phyloP scores from a whole-genome alignment of 2,329 filamentous ascomycete species.

The Phaeosphaeriaceae sp. region DNA sequence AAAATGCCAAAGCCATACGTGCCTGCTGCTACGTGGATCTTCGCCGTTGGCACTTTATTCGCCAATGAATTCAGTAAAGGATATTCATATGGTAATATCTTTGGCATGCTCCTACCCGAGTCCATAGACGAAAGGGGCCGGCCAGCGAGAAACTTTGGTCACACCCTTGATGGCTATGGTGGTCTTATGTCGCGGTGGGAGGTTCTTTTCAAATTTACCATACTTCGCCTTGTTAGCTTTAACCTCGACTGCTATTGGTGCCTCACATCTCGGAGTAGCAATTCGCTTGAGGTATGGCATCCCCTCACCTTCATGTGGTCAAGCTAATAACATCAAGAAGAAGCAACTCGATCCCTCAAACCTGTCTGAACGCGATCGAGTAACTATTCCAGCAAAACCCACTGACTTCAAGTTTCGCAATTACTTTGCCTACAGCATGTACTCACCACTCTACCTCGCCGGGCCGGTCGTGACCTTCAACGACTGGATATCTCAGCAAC shows the following conservation, averaged over 20 bases:
- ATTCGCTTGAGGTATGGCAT: slow-evolving; percentile 77
- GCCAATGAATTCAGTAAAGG: slow-evolving; percentile 85
- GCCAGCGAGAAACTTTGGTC: slow-evolving; percentile 65
- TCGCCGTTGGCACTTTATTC: slow-evolving; percentile 86
- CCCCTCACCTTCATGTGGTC: slow-evolving; percentile 3
- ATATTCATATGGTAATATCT: slow-evolving; percentile 73
- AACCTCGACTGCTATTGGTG: slow-evolving; percentile 98
- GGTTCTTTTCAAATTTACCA: slow-evolving; percentile 95
- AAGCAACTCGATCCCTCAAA: slow-evolving; percentile 89
- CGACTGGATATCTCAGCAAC: slow-evolving; percentile 89
- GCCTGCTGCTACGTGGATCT: slow-evolving; percentile 82
- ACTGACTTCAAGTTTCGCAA: slow-evolving; percentile 81
- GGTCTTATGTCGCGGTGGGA: slow-evolving; percentile 93
- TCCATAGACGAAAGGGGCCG: slow-evolving; percentile 51
- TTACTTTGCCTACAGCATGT: slow-evolving; percentile 87
- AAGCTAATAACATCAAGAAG: slow-evolving; percentile 83
- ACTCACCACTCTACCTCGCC: slow-evolving; percentile 89
- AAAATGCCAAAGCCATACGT: slow-evolving; percentile 72
- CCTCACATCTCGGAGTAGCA: slow-evolving; percentile 65
- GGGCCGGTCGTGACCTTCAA: slow-evolving; percentile 98
- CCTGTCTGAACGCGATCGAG: slow-evolving; percentile 86
- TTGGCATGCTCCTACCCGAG: slow-evolving; percentile 57
- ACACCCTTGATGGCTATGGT: slow-evolving; percentile 77
- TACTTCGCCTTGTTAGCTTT: slow-evolving; percentile 92
- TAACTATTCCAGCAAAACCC: slow-evolving; percentile 74